Conservation (phyloP, 2,329 filamentous ascomycete genomes). For the Davidsoniella neocaledoniae region DNA sequence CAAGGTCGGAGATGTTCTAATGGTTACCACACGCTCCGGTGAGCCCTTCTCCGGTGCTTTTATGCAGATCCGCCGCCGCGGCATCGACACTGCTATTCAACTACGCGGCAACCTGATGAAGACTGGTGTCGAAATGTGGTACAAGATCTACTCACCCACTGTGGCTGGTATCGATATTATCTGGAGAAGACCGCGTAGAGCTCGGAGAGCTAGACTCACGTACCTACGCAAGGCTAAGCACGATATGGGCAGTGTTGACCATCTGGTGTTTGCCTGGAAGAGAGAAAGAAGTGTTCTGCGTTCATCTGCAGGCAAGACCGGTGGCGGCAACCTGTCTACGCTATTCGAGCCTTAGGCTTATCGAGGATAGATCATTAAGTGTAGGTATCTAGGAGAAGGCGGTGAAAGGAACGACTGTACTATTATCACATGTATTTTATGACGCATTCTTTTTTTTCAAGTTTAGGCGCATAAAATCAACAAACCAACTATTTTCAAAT, state of each 20-base stretch:
- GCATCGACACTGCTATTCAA: slow-evolving; percentile 74
- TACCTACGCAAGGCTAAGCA: slow-evolving; percentile 83
- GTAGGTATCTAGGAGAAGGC: not conserved
- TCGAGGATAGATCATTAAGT: not conserved
- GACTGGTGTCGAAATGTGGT: slow-evolving; percentile 91
- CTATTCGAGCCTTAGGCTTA: slow-evolving; percentile 12
- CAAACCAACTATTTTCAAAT: not conserved
- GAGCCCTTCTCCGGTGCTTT: slow-evolving; percentile 86
- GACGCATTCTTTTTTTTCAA: slow-evolving; percentile 4
- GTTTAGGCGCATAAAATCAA: not conserved
- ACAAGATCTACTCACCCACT: slow-evolving; percentile 83
- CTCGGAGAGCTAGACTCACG: slow-evolving; percentile 71
- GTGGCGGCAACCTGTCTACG: slow-evolving; percentile 12
- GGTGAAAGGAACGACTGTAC: slow-evolving; percentile 9
- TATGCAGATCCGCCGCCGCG: slow-evolving; percentile 72
- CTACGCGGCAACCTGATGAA: slow-evolving; percentile 74
- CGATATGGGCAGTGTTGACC: slow-evolving; percentile 73
- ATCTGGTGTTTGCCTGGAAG: slow-evolving; percentile 45
- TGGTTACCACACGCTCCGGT: slow-evolving; percentile 62
- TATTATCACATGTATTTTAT: slow-evolving; percentile 11
- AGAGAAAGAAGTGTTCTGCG: slow-evolving; percentile 27
- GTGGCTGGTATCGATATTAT: slow-evolving; percentile 87
- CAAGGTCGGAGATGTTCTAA: slow-evolving; percentile 76
- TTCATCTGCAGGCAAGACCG: slow-evolving; percentile 11
- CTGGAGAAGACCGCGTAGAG: slow-evolving; percentile 68